These are phyloP conservation scores for Talaromyces thailandensis DNA, from an alignment of 495 filamentous ascomycete species.

Conservation along the genomic window DNA sequence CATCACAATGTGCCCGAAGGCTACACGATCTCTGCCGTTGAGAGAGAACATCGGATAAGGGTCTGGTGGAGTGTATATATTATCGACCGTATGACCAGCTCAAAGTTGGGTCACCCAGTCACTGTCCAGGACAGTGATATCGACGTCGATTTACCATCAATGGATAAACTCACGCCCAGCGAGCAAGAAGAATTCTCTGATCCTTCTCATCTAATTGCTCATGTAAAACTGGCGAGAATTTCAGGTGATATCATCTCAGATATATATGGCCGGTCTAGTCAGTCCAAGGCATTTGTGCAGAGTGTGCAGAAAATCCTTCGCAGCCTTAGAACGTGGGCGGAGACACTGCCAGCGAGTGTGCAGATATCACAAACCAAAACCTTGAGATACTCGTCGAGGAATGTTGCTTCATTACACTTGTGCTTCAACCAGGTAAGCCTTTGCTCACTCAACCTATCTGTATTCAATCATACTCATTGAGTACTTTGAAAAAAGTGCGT, in stretches of 20 bases:
- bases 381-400: conserved; percentile 8
- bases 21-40: conserved; percentile 10
- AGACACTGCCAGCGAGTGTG: conserved; percentile 13
- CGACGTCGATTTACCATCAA: conserved; percentile 18
- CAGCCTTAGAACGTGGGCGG: conserved; percentile 14
- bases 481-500: conserved; percentile 8
- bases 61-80: conserved; percentile 21
- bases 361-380: conserved; percentile 7
- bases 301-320: conserved; percentile 19
- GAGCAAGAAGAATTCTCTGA: conserved; percentile 18
- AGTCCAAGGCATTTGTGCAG: conserved; percentile 13
- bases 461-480: background rate
- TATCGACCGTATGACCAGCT: conserved; percentile 16
- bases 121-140: conserved; percentile 15
- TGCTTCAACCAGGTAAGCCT: conserved; percentile 15
- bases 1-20: conserved; percentile 12
- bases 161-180: conserved; percentile 11
- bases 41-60: conserved; percentile 16
- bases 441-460: background rate
- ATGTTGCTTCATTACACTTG: conserved; percentile 16
- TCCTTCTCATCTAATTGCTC: conserved; percentile 14
- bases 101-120: conserved; percentile 17
- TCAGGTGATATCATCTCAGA: conserved; percentile 19
- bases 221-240: conserved; percentile 15
- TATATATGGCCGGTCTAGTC: conserved; percentile 15